A percentile compares a stretch with the other conserved stretches of the same genome.
These are phyloP conservation scores for Pleoardoris graminearum DNA, from an alignment of 2,329 filamentous ascomycete genomes.

Conservation along the genomic window DNA sequence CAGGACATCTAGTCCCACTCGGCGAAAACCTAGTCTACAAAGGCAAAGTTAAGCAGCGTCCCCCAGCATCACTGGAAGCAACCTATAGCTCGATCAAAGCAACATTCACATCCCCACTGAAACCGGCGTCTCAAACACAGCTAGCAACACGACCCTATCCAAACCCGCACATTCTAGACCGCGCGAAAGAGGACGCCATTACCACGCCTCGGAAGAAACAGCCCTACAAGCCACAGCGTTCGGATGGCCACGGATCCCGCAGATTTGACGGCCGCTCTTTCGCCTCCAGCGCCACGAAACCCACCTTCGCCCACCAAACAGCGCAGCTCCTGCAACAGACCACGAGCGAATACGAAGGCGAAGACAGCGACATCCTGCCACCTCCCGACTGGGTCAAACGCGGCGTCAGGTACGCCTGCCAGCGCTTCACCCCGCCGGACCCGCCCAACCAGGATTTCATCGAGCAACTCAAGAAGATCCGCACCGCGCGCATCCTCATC, in stretches of 20 bases:
- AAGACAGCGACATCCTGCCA: constrained; percentile 59
- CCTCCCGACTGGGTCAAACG: constrained; percentile 71
- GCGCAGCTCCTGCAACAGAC: constrained; percentile 64
- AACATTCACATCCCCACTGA: constrained; percentile 12
- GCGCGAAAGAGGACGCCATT: constrained; percentile 56
- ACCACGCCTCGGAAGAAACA: constrained; percentile 12
- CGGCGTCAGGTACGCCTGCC: constrained; percentile 73
- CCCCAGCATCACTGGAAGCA: constrained; percentile 25
- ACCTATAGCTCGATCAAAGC: constrained; percentile 22
- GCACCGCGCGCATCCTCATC: constrained; percentile 68
- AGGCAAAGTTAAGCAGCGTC: constrained; percentile 50
- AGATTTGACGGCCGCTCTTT: constrained; percentile 41
- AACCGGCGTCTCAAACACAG: constrained; percentile 23
- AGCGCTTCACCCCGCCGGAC: constrained; percentile 71
- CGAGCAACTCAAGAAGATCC: constrained; percentile 71
- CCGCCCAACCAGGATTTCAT: constrained; percentile 78
- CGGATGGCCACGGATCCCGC: constrained; percentile 26
- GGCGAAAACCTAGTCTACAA: constrained; percentile 57
- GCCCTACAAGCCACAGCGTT: constrained; percentile 17
- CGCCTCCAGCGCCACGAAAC: constrained; percentile 24
- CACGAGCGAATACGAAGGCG: constrained; percentile 75
- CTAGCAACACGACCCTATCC: constrained; percentile 25
- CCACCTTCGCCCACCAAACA: constrained; percentile 20
- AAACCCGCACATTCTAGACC: constrained; percentile 52
- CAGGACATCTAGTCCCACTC: constrained; percentile 50